Conservation (phyloP, 2,329 filamentous ascomycete species). For the Ophiosphaerella herpotricha region DNA sequence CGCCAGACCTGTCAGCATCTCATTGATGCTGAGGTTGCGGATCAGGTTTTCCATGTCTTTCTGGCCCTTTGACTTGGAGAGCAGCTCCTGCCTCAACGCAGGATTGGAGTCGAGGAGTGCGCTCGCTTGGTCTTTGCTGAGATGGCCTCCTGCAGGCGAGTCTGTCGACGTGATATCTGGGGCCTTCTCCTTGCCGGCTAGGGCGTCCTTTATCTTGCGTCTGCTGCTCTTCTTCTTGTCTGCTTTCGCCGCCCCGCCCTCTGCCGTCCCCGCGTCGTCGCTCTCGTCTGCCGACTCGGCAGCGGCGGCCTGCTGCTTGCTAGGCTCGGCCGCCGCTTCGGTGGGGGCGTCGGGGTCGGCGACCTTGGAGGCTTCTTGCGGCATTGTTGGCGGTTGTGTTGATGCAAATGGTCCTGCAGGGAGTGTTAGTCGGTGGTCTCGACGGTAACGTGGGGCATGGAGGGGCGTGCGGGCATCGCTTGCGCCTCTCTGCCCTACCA, state of each 20-base stretch:
- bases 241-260: slow-evolving; percentile 46
- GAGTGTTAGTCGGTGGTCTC: not conserved
- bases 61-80: slow-evolving; percentile 34
- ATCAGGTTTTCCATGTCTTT: slow-evolving; percentile 53
- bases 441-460: not conserved
- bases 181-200: slow-evolving; percentile 42
- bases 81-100: slow-evolving; percentile 44
- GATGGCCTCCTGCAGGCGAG: slow-evolving; percentile 33
- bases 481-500: not conserved
- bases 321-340: slow-evolving; percentile 46
- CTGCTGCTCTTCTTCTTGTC: slow-evolving; percentile 72
- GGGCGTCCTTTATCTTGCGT: slow-evolving; percentile 60
- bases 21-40: slow-evolving; percentile 68
- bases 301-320: slow-evolving; percentile 31
- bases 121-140: slow-evolving; percentile 46
- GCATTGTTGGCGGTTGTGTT: slow-evolving; percentile 26
- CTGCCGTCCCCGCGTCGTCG: slow-evolving; percentile 47
- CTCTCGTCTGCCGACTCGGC: slow-evolving; percentile 39
- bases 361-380: slow-evolving; percentile 64
- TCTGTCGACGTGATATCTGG: slow-evolving; percentile 30
- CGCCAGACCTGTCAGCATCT: slow-evolving; percentile 75
- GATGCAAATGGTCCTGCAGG: not conserved
- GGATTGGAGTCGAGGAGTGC: slow-evolving; percentile 46
- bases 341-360: slow-evolving; percentile 56
- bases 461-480: not conserved